A percentile compares a stretch with the other conserved stretches of the same genome.
Evolutionary conservation across 2,329 filamentous ascomycete genomes (phyloP).

Genomic region (Escovopsis weberi): DNA sequence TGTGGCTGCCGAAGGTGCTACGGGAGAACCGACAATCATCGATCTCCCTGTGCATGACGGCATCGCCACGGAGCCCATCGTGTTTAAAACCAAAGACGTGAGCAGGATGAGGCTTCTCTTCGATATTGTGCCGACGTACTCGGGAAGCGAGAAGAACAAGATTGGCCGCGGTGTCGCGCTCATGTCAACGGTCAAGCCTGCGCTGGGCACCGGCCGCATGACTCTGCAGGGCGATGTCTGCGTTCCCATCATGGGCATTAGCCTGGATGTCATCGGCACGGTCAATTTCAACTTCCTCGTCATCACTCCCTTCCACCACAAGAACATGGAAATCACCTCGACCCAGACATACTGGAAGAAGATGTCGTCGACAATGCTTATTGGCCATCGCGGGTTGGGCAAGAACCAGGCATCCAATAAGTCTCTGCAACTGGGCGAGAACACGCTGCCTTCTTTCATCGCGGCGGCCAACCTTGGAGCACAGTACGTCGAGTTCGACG

Average conservation of each 20-base stretch:
- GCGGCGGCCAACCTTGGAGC: slow-evolving; percentile 86
- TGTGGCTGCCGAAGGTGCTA: slow-evolving; percentile 70
- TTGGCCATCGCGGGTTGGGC: slow-evolving; percentile 61
- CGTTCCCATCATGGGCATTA: slow-evolving; percentile 76
- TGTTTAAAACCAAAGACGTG: slow-evolving; percentile 68
- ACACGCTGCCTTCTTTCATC: slow-evolving; percentile 91
- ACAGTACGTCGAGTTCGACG: slow-evolving; percentile 64
- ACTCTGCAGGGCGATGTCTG: slow-evolving; percentile 84
- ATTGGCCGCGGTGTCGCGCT: slow-evolving; percentile 82
- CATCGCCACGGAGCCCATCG: slow-evolving; percentile 82
- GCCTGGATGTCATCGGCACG: slow-evolving; percentile 78
- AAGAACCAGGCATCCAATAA: slow-evolving; percentile 78
- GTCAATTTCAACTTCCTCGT: slow-evolving; percentile 96
- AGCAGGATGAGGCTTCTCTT: slow-evolving; percentile 80
- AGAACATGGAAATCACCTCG: slow-evolving; percentile 82
- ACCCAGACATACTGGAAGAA: slow-evolving; percentile 96
- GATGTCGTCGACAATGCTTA: slow-evolving; percentile 72
- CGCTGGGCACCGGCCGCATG: slow-evolving; percentile 72
- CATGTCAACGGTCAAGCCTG: slow-evolving; percentile 72
- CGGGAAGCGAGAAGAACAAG: slow-evolving; percentile 75
- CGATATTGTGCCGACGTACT: slow-evolving; percentile 90
- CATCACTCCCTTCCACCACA: slow-evolving; percentile 86
- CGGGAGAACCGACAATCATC: slow-evolving; percentile 75
- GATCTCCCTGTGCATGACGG: slow-evolving; percentile 91
- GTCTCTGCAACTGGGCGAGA: slow-evolving; percentile 88